Evolutionary conservation across 2,329 filamentous ascomycete genomes (phyloP), one percentile per base, ranked within the genome.

Genomic region (Aspergillus quadrilineatus): DNA sequence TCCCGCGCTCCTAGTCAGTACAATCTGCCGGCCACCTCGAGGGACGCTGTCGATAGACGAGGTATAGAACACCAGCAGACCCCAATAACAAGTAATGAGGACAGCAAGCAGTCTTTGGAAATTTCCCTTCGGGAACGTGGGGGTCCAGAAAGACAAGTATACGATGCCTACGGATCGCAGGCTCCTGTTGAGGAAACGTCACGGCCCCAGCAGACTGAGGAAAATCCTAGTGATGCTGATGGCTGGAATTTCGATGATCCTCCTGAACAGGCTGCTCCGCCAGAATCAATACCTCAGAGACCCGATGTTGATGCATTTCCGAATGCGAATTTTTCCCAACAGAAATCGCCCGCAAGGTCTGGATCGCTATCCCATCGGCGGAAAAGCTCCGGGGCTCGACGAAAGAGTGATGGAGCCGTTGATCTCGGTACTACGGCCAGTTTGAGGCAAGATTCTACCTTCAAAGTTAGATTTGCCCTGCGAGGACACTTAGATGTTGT

Each of bases 221-320:
- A 72, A 82, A 86, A 67, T 50, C 65, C 67, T 36, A 76, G 80
- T 4, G 86, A 89, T 57, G 69, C 82, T 0, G 92, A 96, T 67
- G 90, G 84, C 7, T 99, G 94, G 94, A 92, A 95, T 67, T 99
- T 99, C 64, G 90, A 93, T 53, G 92, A 97, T n/a, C 66, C 77
- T 51, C 76, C 83, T 0, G 88, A 89, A 41, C 75, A 82, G 45
- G 73, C 73, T 48, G 62, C 67, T 1, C 60, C 73, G 69, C 28
- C 68, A 62, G 75, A 75, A 52, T 67, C 78, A 1, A 77, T 79
- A 67, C 62, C 87, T 73, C 78, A 83, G 59, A 76, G 92, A 60
- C 92, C 91, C 1, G 93, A 97, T 68, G 94, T 88, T 0, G 93
- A 97, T 72, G 82, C 85, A 4, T 97, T 97, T 61, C 92, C 93